Base-by-base conservation (phyloP, 768 basidiomycete species). In the Suillus cothurnatus region DNA sequence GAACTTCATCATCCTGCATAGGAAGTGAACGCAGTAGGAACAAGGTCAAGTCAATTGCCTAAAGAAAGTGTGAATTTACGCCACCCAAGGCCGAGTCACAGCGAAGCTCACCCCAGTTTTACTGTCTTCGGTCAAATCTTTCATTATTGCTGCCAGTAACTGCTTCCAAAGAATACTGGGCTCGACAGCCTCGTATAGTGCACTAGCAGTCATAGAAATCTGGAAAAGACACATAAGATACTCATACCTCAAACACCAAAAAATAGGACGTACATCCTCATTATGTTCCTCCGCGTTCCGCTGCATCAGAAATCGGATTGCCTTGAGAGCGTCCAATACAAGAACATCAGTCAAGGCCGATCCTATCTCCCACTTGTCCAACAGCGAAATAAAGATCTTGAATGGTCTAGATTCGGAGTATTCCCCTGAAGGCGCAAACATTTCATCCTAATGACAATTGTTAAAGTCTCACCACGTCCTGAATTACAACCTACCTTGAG, bases 321-420 rank as follows among this genome's bases (percentile, higher is more conserved):
- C 88, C 61, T 83, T 87, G 71, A 98, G 87, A 0, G 93, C 84
- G 69, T 97, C 93, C 69, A 92, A 87, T 14, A 93, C 86, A 61
- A 98, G 78, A 7, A 81, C 82, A 47, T 94, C 90, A 0, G 95
- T 95, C 32, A 99, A 76, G 0, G 85, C 82, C 9, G 85, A 86
- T 6, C 97, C 97, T 53, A 99, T 90, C 75, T 99, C 97, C 93
- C 94, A 98, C 76, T 97, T 97, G 76, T 99, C 97, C 69, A 98
- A 80, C 21, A 99, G 77, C 1, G 95, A 96, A 28, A 99, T 90
- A 75, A 97, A 96, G 39, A 99, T 92, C 77, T 96, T 97, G 85
- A 95, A 99, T 0, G 97, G 94, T 31, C 93, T 81, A 4, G 92
- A 91, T 66, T 90, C 88, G 1, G 90, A 81, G 68, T 94, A 94